Base-by-base conservation (phyloP, 169 alveolate species). In the Plasmodium relictum region DNA sequence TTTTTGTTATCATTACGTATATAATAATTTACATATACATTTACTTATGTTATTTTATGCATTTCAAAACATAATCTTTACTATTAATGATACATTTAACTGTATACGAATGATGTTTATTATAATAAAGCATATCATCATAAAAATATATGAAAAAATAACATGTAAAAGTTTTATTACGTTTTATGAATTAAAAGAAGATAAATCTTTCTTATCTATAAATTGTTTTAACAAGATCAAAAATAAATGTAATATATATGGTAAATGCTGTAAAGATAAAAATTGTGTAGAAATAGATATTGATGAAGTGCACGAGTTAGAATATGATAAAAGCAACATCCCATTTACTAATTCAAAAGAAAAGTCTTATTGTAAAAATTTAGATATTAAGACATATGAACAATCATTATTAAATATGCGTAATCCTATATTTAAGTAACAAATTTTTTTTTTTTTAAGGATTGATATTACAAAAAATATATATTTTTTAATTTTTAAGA, bases 161-260 rank as follows among this genome's bases (percentile, higher is more conserved):
- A 76, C 89, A 6, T 76, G 89, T 69, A 76, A 76, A 76, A 76
- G 63, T 76, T 76, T 76, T 18, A 76, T 76, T 20, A 76, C 89
- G 48, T 76, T 76, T 76, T 76, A 76, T 41, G 89, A 76, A 76
- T 76, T 76, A 63, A 65, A 76, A 48, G 89, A 76, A 63, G 89
- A 76, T 41, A 76, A 76, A 76, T 76, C 70, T 6, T 70, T 76
- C 4, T 65, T 76, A 54, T 63, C 74, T 24, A 62, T 76, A 18
- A 76, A 62, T n/a, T 76, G 89, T 63, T 56, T 76, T 45, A 76
- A 63, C 14, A 76, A 76, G 45, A 12, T 76, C 42, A 76, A 76
- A 42, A 62, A 65, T n/a, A 76, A 42, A 54, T 65, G 69, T 54
- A 39, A 65, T 24, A 16, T 76, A 24, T 62, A 56, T 76, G 31